A percentile compares a stretch with the other conserved stretches of the same genome.
phyloP scores from a whole-genome alignment of 2,329 filamentous ascomycete species.

The Hirsutella rhossiliensis region DNA sequence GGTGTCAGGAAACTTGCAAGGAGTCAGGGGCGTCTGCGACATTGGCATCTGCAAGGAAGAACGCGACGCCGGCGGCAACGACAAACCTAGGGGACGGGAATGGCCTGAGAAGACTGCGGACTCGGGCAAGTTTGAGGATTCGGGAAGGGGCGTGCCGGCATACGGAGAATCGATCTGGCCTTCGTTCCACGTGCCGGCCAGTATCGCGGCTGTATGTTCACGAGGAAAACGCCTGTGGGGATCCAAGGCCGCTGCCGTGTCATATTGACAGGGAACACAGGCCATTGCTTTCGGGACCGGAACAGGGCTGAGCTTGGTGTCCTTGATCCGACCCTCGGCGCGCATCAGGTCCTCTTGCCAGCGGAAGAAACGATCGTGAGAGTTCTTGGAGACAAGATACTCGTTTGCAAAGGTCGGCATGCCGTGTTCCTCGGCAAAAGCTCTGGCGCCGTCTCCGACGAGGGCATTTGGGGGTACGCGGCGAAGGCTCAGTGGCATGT shows the following conservation, averaged over 20 bases:
- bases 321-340: constrained; percentile 35
- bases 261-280: constrained; percentile 19
- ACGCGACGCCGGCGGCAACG: constrained; percentile 2
- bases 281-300: constrained; percentile 5
- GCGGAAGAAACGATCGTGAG: constrained; percentile 63
- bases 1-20: background rate
- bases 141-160: constrained; percentile 14
- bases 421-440: constrained; percentile 74
- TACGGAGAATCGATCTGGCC: constrained; percentile 48
- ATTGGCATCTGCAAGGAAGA: background rate
- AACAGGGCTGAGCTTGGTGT: constrained; percentile 9
- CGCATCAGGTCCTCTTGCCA: constrained; percentile 66
- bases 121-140: constrained; percentile 8
- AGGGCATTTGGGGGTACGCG: constrained; percentile 89
- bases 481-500: constrained; percentile 64
- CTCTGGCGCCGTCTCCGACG: constrained; percentile 70
- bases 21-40: background rate
- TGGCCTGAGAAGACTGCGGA: constrained; percentile 4
- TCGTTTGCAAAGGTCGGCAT: constrained; percentile 65
- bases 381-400: constrained; percentile 65
- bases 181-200: constrained; percentile 50
- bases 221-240: constrained; percentile 13
- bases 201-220: constrained; percentile 42
- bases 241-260: constrained; percentile 16
- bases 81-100: constrained; percentile 1